These are phyloP conservation scores for Kazachstania sp. DNA, from an alignment of 1,139 yeast species.

Conservation along the genomic window DNA sequence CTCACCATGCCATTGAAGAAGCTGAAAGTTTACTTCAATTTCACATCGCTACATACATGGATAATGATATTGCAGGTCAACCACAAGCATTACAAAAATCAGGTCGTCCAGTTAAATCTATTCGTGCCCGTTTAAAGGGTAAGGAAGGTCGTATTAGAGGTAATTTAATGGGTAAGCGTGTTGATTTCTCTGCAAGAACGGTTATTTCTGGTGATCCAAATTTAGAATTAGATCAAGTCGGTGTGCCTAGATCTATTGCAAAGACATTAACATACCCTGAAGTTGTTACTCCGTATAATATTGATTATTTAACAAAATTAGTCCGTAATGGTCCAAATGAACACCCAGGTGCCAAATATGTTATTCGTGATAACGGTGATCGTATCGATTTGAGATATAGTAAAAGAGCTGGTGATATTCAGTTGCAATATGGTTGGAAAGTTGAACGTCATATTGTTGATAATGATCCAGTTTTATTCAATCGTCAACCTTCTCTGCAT, in stretches of 20 bases:
- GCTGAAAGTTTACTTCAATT: constrained; percentile 92
- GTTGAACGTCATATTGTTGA: constrained; percentile 98
- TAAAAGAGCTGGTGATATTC: constrained; percentile 97
- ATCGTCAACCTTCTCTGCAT: constrained; percentile 98
- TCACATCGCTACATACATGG: constrained; percentile 99
- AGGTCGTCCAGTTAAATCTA: constrained; percentile 96
- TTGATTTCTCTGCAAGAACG: constrained; percentile 97
- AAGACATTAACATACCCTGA: constrained; percentile 94
- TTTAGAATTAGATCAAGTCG: constrained; percentile 93
- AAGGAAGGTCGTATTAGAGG: constrained; percentile 99
- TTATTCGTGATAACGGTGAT: constrained; percentile 96
- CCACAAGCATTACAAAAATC: constrained; percentile 98
- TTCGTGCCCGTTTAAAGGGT: constrained; percentile 98
- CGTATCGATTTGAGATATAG: constrained; percentile 95
- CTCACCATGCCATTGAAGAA: constrained; percentile 95
- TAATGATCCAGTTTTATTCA: constrained; percentile 92
- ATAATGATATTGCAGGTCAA: constrained; percentile 99
- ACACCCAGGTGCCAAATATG: constrained; percentile 99
- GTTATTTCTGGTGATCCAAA: constrained; percentile 99
- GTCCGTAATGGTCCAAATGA: constrained; percentile 98
- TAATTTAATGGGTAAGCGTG: constrained; percentile 99
- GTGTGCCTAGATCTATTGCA: constrained; percentile 96
- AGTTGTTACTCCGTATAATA: constrained; percentile 94
- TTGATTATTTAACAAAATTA: constrained; percentile 81
- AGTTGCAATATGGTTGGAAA: constrained; percentile 97